Evolutionary conservation across 495 filamentous ascomycete genomes (phyloP).

Genomic region (Podospora appendiculata): DNA sequence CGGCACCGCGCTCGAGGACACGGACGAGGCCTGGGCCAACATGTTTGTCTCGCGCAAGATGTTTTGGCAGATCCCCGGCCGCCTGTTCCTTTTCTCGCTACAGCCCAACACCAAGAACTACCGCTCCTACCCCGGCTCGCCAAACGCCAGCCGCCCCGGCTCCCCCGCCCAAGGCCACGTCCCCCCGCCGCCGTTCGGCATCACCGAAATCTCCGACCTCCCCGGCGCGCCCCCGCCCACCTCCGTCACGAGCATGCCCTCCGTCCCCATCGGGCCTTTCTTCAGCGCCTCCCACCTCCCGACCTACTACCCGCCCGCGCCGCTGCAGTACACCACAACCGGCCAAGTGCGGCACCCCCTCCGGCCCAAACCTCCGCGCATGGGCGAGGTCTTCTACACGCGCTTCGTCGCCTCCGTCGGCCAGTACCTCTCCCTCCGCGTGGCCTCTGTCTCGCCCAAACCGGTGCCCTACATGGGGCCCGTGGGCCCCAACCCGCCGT

Average conservation of each 20-base stretch:
- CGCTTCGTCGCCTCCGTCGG: slow-evolving; percentile 75
- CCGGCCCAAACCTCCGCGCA: slow-evolving; percentile 78
- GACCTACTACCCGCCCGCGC: slow-evolving; percentile 81
- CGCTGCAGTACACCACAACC: slow-evolving; percentile 73
- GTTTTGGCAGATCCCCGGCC: slow-evolving; percentile 89
- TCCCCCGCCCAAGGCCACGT: slow-evolving; percentile 47
- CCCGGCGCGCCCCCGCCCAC: slow-evolving; percentile 21
- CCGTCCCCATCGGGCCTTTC: slow-evolving; percentile 55
- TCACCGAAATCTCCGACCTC: slow-evolving; percentile 17
- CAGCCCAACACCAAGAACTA: slow-evolving; percentile 43
- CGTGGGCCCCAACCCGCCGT: slow-evolving; percentile 28
- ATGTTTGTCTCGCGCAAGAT: slow-evolving; percentile 75
- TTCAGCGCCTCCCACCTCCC: slow-evolving; percentile 73
- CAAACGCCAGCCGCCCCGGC: slow-evolving; percentile 42
- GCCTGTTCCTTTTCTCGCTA: slow-evolving; percentile 80
- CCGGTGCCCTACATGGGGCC: slow-evolving; percentile 50
- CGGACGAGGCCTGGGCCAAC: slow-evolving; percentile 58
- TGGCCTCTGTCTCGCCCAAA: slow-evolving; percentile 53
- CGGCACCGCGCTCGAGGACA: slow-evolving; percentile 55
- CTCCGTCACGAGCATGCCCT: slow-evolving; percentile 25
- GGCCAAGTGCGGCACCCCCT: slow-evolving; percentile 77
- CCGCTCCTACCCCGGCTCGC: slow-evolving; percentile 51
- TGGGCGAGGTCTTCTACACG: slow-evolving; percentile 83
- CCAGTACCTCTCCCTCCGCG: slow-evolving; percentile 83
- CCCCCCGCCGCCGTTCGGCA: slow-evolving; percentile 4